Evolutionary conservation across 1,284 basidiomycete genomes (phyloP), one percentile per base, ranked within the genome.

Genomic region (Baeospora myosura): DNA sequence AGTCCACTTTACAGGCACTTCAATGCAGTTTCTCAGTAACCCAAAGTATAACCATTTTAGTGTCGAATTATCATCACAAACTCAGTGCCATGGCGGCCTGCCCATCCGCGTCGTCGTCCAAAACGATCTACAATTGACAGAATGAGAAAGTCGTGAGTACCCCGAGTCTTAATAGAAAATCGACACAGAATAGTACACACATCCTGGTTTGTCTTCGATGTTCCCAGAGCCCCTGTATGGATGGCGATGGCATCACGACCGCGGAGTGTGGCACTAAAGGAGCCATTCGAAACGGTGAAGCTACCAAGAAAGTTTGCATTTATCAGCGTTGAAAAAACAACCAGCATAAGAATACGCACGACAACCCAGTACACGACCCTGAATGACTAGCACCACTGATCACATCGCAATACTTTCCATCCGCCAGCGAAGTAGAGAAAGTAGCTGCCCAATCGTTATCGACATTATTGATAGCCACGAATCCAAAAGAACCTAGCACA

Each of bases 171-270:
- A n/a, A n/a, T n/a, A n/a, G n/a, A n/a, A n/a, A n/a, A n/a, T n/a
- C n/a, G n/a, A n/a, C n/a, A n/a, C n/a, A n/a, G n/a, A n/a, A n/a
- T n/a, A n/a, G n/a, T 16, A 36, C 30, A 30, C 48, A 20, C 46
- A 25, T 38, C 14, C 36, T 35, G 12, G 44, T 40, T 18, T 47
- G 50, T n/a, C n/a, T n/a, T n/a, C n/a, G n/a, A n/a, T 5, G 46
- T 45, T 4, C 49, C 58, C 7, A 46, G 50, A 7, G 69, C 64
- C 2, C 74, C 72, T 3, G 66, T 72, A 51, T 81, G 76, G 24
- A 83, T 67, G 0, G 78, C 81, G 42, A 83, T 54, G 0, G 81
- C 77, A 46, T 65, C 70, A 2, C 76, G 68, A 0, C 74, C 62
- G 2, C 66, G 59, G 2, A 85, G 64, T 1, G 68, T 74, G 1